A percentile compares a stretch with the other conserved stretches of the same genome.
These are phyloP conservation scores for Claviceps quebecensis DNA, from an alignment of 2,329 filamentous ascomycete genomes.

Conservation along the genomic window DNA sequence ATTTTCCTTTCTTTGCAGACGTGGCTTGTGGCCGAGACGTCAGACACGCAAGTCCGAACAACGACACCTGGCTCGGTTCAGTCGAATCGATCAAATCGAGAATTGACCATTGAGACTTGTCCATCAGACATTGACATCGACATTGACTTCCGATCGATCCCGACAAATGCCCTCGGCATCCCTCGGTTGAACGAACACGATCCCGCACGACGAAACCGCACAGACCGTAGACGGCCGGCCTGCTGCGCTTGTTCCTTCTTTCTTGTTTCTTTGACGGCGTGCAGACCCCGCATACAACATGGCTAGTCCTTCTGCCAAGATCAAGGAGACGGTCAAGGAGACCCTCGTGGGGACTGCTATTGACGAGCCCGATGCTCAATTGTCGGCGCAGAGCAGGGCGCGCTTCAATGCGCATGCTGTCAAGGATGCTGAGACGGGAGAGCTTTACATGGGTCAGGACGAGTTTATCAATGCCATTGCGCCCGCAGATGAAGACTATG, in stretches of 20 bases:
- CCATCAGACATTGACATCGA: background rate
- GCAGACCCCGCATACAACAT: slow-evolving; percentile 12
- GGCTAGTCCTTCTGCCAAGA: slow-evolving; percentile 27
- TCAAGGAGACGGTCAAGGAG: slow-evolving; percentile 66
- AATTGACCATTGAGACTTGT: no score
- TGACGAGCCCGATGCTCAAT: slow-evolving; percentile 35
- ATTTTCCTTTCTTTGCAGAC: no score
- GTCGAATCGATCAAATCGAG: no score
- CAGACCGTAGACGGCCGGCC: no score
- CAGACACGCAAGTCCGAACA: no score
- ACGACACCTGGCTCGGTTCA: no score
- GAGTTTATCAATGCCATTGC: slow-evolving; percentile 86
- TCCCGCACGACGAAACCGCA: no score
- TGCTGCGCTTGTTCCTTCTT: background rate
- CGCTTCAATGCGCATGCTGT: slow-evolving; percentile 65
- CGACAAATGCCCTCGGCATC: no score
- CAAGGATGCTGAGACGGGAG: slow-evolving; percentile 61
- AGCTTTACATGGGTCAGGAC: slow-evolving; percentile 68
- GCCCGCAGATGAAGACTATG: slow-evolving; percentile 77
- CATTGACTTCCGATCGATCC: background rate
- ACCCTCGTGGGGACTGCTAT: slow-evolving; percentile 48
- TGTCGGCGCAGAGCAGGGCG: slow-evolving; percentile 61
- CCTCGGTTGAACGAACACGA: no score
- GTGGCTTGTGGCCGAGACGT: no score
- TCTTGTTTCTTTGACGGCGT: background rate